A percentile compares a stretch with the other conserved stretches of the same genome.
These are phyloP conservation scores for Catunica adiposa DNA, from an alignment of 2,329 filamentous ascomycete genomes.

Conservation along the genomic window DNA sequence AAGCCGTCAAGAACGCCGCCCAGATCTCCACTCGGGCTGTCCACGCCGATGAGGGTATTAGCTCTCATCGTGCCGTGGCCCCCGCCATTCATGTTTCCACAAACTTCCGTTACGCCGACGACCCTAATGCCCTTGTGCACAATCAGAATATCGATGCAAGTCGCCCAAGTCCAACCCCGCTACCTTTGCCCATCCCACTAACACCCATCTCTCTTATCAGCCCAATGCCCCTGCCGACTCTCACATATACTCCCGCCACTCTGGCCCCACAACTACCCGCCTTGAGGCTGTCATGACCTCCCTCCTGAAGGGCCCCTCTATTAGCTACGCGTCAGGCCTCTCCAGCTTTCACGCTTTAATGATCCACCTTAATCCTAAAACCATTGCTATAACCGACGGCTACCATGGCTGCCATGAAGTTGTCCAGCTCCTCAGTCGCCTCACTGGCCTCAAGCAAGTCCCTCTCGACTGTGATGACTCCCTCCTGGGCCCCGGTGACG, in stretches of 20 bases:
- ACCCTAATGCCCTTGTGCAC: constrained; percentile 46
- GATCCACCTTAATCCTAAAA: constrained; percentile 66
- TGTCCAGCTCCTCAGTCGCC: constrained; percentile 52
- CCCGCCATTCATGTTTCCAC: constrained; percentile 83
- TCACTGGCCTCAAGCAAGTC: constrained; percentile 59
- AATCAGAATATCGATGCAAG: constrained; percentile 41
- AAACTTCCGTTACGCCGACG: constrained; percentile 64
- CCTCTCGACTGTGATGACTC: constrained; percentile 51
- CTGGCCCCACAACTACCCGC: constrained; percentile 64
- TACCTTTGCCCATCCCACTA: neutral
- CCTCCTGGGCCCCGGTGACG: constrained; percentile 57
- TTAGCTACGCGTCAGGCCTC: constrained; percentile 75
- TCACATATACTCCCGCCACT: constrained; percentile 72
- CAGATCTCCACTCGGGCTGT: constrained; percentile 54
- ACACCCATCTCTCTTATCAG: constrained; percentile 20
- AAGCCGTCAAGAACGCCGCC: constrained; percentile 8
- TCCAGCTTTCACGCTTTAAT: constrained; percentile 78
- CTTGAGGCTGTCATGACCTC: constrained; percentile 68
- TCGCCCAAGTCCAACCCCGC: constrained; percentile 14
- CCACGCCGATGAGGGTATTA: constrained; percentile 67
- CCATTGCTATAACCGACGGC: constrained; percentile 65
- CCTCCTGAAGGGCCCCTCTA: constrained; percentile 49
- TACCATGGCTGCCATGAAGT: constrained; percentile 94
- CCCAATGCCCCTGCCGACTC: constrained; percentile 37
- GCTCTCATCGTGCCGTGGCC: constrained; percentile 61